Evolutionary conservation across 768 basidiomycete genomes (phyloP), one percentile per base, ranked within the genome.

Genomic region (Xerocomus spinulosus): DNA sequence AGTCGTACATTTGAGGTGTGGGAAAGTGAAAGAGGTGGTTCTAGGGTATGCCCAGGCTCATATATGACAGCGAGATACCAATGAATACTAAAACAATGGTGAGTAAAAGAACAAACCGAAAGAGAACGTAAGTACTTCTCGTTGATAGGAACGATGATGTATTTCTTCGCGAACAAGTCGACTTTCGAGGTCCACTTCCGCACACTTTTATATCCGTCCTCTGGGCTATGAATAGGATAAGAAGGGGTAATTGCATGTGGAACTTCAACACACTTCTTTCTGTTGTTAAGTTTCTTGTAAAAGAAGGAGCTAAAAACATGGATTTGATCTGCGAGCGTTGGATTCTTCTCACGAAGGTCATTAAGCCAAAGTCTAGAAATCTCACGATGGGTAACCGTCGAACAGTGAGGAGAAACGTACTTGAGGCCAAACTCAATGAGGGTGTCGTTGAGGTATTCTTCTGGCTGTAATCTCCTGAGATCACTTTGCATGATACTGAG

Each of bases 241-340:
- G 20, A 21, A 2, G 8, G 21, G n/a, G 17, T 5, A 42, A 26
- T 7, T 18, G 13, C 12, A 48, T 36, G 26, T 26, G 55, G 28
- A 32, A 5, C 4, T 8, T 46, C 24, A 21, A 61, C 73, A 32
- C 62, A 83, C 82, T 74, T 79, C 62, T 80, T 86, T 54, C 33
- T 68, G 44, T 77, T 67, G 45, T 77, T 85, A 23, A 99, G 69
- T 67, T 96, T 95, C 73, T 94, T 91, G 73, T 94, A 98, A 68
- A 99, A 98, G 70, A 97, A 99, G 0, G 94, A 94, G 65, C 85
- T 98, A 73, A 98, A 98, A 4, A 98, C 78, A 59, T 97, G 85
- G 1, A 94, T 75, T 55, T 88, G 77, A 3, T 82, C 77, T 2
- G 82, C 87, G 4, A 89, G 68, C 14, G 74, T 74, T 2, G 85